phyloP scores from a whole-genome alignment of 1,284 basidiomycete genomes.

The Trichosporon ovoides region DNA sequence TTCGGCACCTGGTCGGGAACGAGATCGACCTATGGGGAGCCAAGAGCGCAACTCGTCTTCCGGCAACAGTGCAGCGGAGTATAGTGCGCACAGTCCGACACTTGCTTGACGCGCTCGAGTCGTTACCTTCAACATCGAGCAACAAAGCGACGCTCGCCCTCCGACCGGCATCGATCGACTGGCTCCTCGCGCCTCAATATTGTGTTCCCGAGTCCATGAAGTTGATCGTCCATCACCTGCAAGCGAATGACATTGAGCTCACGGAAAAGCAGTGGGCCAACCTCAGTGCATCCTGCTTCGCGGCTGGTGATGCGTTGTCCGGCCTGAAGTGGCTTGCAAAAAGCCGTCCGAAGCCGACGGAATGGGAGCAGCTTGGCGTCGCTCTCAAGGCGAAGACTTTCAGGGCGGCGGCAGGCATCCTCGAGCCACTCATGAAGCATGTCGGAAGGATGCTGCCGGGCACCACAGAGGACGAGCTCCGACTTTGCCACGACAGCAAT shows the following conservation, averaged over 20 bases:
- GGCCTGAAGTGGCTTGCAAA: slow-evolving; percentile 1
- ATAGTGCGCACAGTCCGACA: background rate
- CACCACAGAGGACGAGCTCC: too few relatives aligned
- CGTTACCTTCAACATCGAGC: background rate
- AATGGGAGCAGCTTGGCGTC: background rate
- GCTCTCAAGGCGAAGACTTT: slow-evolving; percentile 9
- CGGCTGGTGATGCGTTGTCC: background rate
- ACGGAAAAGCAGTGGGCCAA: slow-evolving; percentile 6
- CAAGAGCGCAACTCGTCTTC: background rate
- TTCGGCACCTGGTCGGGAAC: background rate
- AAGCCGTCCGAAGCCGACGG: background rate
- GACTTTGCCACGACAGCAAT: too few relatives aligned
- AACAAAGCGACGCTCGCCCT: background rate
- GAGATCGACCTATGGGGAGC: background rate
- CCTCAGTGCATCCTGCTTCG: background rate
- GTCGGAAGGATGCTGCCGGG: too few relatives aligned
- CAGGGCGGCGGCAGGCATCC: background rate
- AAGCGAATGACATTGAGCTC: background rate
- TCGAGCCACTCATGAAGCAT: slow-evolving; percentile 6
- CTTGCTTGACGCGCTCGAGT: background rate
- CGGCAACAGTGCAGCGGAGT: background rate
- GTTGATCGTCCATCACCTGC: background rate
- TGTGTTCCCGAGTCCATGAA: background rate
- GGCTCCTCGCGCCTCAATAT: slow-evolving; percentile 3
- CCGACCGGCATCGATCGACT: background rate